Evolutionary conservation across 2,329 filamentous ascomycete species (phyloP), one percentile per base, ranked within the genome.

Genomic region (Fusarium dimerum): DNA sequence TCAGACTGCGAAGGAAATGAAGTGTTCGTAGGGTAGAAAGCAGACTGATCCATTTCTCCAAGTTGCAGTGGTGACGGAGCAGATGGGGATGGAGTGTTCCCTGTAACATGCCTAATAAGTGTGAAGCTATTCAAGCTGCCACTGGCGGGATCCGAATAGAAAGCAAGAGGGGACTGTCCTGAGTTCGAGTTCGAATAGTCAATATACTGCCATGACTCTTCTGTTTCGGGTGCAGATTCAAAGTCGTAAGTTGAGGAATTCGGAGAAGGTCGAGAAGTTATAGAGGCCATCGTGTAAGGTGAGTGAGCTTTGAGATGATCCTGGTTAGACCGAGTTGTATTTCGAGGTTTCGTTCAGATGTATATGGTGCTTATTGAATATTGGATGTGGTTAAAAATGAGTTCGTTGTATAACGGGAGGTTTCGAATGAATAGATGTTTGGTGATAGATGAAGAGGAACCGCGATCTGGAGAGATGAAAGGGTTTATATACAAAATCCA

Each of bases 101-200:
- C 57, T 32, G 51, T 40, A 3, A 65, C 60, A 55, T 74, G 73
- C 30, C 74, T 72, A 43, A 82, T 66, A 41, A 82, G 66, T 12
- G 72, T 73, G 67, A 76, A 83, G 18, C 80, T 79, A 38, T 73
- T 75, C 59, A 83, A 65, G 53, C 80, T 82, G 13, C 75, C 73
- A 59, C 74, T 79, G 11, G 74, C 75, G 6, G 81, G 80, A 55
- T 80, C 81, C 26, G 76, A 73, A 16, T 78, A 67, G 54, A 81
- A 78, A 16, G 72, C 75, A 10, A 75, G 68, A 1, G 76, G 76
- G 0, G 68, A 72, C 0, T 73, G 60, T 4, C 63, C 69, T 15
- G 72, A 73, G 29, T 63, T 67, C 50, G 66, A 60, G 44, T 66
- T 66, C 32, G 69, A 63, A 50, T 71, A 69, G 52, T 75, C 71